Base-by-base conservation (phyloP, 805 yeast genomes). In the Candida peoriensis region DNA sequence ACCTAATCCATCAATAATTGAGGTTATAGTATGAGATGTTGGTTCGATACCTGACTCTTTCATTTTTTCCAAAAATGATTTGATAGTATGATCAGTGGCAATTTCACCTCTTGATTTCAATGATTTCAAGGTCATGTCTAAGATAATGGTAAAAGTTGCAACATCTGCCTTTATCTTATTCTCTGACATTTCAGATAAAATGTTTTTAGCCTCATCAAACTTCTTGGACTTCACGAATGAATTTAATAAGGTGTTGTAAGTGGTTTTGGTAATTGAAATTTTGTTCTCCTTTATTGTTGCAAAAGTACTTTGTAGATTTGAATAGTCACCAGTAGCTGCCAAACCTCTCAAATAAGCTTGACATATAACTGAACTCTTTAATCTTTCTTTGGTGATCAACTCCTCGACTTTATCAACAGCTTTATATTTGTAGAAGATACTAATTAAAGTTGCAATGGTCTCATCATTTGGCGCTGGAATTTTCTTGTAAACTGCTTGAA, bases 121-220 rank as follows among this genome's bases (percentile, higher is more conserved):
- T 23, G 58, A 37, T 50, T 74, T 75, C 58, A 79, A 64, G 43
- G 69, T 63, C 34, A 68, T 56, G 47, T 79, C 78, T 34, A 80
- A 64, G 17, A 79, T 58, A 23, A 72, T 68, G 4, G 88, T 71
- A 56, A 74, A 74, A 3, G 89, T 79, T 13, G 76, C 76, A 30
- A 76, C 64, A 51, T 78, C 84, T 19, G 81, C 81, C 24, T 63
- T 48, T 17, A 79, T 54, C 4, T 59, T 52, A 18, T 60, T 38
- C 21, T 52, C 53, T 25, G 49, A 52, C 74, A 78, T 70, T 38
- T 61, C 60, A 22, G 66, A 60, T 27, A 81, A 55, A 11, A 74
- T 61, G n/a, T 61, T 64, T n/a, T 63, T 61, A 4, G 80, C 80
- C 30, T 63, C 63, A 20, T 61, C 65, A 39, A 52, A 52, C 15